Evolutionary conservation across 805 yeast genomes (phyloP).

Genomic region (Candida namnaoensis): DNA sequence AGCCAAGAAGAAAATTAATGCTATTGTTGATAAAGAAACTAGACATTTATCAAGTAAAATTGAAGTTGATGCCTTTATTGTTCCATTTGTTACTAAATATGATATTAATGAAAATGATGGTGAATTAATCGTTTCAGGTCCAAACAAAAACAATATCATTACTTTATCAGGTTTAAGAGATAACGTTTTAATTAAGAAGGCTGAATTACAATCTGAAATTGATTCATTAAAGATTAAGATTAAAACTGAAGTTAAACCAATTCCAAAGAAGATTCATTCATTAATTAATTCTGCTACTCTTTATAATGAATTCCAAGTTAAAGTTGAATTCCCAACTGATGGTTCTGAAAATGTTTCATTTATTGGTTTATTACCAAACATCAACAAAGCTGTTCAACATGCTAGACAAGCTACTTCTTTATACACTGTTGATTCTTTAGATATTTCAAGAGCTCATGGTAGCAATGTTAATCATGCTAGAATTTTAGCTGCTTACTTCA

Average conservation of each 20-base stretch:
- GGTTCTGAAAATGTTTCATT: slow-evolving; percentile 42
- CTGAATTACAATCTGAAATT: slow-evolving; percentile 36
- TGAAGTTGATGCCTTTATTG: slow-evolving; percentile 27
- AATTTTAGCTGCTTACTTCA: slow-evolving; percentile 60
- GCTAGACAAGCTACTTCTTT: slow-evolving; percentile 55
- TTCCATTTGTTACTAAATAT: slow-evolving; percentile 23
- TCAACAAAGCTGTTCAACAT: slow-evolving; percentile 51
- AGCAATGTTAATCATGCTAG: slow-evolving; percentile 71
- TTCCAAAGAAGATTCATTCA: slow-evolving; percentile 64
- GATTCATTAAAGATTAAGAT: slow-evolving; percentile 35
- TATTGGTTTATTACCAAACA: slow-evolving; percentile 52
- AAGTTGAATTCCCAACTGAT: slow-evolving; percentile 43
- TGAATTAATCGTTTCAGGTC: slow-evolving; percentile 16
- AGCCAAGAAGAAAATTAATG: slow-evolving; percentile 63
- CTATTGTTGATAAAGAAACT: slow-evolving; percentile 70
- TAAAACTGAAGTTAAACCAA: slow-evolving; percentile 44
- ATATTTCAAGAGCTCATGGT: slow-evolving; percentile 85
- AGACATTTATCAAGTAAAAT: slow-evolving; percentile 45
- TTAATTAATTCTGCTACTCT: slow-evolving; percentile 52
- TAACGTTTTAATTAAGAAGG: slow-evolving; percentile 45
- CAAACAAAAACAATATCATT: slow-evolving; percentile 34
- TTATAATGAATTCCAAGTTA: slow-evolving; percentile 44
- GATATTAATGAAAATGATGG: slow-evolving; percentile 17
- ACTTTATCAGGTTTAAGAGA: slow-evolving; percentile 67
- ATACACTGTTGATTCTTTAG: slow-evolving; percentile 58